A percentile compares a stretch with the other conserved stretches of the same genome.
These are phyloP conservation scores for Neofusicoccum umdonicola DNA, from an alignment of 2,329 filamentous ascomycete genomes.

Conservation along the genomic window DNA sequence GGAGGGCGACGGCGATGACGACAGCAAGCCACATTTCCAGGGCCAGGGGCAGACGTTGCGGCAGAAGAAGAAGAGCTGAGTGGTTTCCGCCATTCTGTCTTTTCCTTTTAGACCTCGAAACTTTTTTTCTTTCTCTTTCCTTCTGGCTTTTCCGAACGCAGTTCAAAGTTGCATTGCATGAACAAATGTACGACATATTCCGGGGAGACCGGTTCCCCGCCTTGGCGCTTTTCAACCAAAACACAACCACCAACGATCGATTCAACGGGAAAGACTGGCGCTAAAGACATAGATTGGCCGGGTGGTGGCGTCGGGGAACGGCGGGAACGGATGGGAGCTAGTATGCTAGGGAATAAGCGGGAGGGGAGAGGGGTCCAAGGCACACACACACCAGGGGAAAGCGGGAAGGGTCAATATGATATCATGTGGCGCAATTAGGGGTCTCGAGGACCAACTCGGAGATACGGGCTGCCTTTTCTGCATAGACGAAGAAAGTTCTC, in stretches of 20 bases:
- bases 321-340: neutral
- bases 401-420: neutral
- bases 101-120: too few relatives aligned
- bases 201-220: neutral
- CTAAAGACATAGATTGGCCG: too few relatives aligned
- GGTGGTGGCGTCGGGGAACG: neutral
- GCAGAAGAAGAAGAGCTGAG: slow-evolving; percentile 64
- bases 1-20: slow-evolving; percentile 55
- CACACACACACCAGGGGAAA: neutral
- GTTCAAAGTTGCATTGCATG: too few relatives aligned
- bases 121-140: too few relatives aligned
- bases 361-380: neutral
- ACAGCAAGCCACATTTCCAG: slow-evolving; percentile 65
- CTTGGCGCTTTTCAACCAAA: neutral
- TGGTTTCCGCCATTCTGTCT: too few relatives aligned
- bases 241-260: neutral
- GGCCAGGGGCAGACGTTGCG: slow-evolving; percentile 78
- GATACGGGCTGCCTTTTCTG: too few relatives aligned
- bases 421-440: too few relatives aligned
- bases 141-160: too few relatives aligned
- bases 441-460: neutral
- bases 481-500: too few relatives aligned
- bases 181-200: neutral
- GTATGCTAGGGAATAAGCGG: too few relatives aligned
- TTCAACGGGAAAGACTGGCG: too few relatives aligned